phyloP scores from a whole-genome alignment of 257 asterid genomes.

The Solanum ahanhuiri region DNA sequence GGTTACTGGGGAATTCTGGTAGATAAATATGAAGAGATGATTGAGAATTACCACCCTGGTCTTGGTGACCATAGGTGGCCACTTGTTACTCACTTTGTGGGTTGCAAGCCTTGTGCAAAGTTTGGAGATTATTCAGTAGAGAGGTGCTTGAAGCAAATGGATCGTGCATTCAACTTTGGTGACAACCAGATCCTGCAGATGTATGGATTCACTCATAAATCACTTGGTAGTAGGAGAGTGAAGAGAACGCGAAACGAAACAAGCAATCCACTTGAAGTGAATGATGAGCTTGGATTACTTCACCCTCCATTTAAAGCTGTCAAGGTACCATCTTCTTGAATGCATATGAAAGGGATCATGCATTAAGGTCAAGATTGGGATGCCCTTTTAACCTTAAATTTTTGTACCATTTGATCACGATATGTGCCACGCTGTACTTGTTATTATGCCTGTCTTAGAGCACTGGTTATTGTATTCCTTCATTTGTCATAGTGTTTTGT shows the following conservation, averaged over 20 bases:
- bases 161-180: slow-evolving; percentile 72
- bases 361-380: not conserved
- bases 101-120: slow-evolving; percentile 94
- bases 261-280: slow-evolving; percentile 59
- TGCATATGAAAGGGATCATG: not conserved
- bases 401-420: slow-evolving; percentile 2
- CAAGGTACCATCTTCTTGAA: slow-evolving; percentile 19
- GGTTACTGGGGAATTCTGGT: slow-evolving; percentile 95
- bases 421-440: slow-evolving; percentile 21
- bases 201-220: slow-evolving; percentile 67
- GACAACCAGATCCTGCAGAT: slow-evolving; percentile 80
- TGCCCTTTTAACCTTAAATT: not conserved
- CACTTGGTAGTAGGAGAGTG: slow-evolving; percentile 55
- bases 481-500: slow-evolving; percentile 21
- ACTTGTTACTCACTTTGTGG: slow-evolving; percentile 94
- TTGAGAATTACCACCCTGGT: slow-evolving; percentile 86
- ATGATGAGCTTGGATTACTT: slow-evolving; percentile 58
- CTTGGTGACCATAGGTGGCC: slow-evolving; percentile 96
- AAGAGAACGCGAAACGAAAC: slow-evolving; percentile 59
- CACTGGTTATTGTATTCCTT: slow-evolving; percentile 24
- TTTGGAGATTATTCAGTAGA: slow-evolving; percentile 86
- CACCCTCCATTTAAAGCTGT: slow-evolving; percentile 64
- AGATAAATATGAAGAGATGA: slow-evolving; percentile 82
- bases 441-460: slow-evolving; percentile 15
- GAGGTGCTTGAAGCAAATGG: slow-evolving; percentile 95